phyloP scores from a whole-genome alignment of 164 flowering plant genomes.

The Amborella trichopoda region DNA sequence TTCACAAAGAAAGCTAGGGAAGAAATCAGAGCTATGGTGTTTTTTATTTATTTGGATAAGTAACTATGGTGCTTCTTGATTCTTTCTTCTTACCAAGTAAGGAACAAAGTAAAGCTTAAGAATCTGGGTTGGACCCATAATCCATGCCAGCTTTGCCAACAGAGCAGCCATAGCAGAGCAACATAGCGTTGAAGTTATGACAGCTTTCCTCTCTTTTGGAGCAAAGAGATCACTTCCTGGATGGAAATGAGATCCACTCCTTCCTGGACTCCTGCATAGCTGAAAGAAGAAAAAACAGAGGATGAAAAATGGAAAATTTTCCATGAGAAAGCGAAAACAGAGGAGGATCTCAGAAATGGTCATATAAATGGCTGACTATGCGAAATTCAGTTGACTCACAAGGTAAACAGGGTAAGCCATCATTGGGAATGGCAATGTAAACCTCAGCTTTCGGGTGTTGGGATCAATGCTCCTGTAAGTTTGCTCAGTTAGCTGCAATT shows the following conservation, averaged over 20 bases:
- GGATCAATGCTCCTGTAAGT: background rate
- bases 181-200: constrained; percentile 44
- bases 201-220: constrained; percentile 44
- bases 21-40: too few species aligned
- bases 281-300: constrained; percentile 13
- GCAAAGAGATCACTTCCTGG: constrained; percentile 46
- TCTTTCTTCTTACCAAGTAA: constrained; percentile 40
- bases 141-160: constrained; percentile 29
- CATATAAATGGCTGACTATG: too few species aligned
- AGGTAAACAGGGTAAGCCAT: background rate
- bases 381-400: too few species aligned
- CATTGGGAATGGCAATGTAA: background rate
- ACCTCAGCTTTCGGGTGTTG: background rate
- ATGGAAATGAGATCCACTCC: constrained; percentile 50
- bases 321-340: too few species aligned
- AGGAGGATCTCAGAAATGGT: too few species aligned
- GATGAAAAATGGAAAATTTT: too few species aligned
- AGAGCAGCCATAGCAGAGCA: constrained; percentile 51
- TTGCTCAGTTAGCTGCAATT: background rate
- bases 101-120: constrained; percentile 58
- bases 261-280: constrained; percentile 68
- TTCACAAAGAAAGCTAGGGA: constrained; percentile 1
- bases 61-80: background rate
- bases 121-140: constrained; percentile 40
- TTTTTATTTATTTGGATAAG: too few species aligned